These are phyloP conservation scores for Solanum dulcamara DNA, from an alignment of 257 asterid species.

Conservation along the genomic window DNA sequence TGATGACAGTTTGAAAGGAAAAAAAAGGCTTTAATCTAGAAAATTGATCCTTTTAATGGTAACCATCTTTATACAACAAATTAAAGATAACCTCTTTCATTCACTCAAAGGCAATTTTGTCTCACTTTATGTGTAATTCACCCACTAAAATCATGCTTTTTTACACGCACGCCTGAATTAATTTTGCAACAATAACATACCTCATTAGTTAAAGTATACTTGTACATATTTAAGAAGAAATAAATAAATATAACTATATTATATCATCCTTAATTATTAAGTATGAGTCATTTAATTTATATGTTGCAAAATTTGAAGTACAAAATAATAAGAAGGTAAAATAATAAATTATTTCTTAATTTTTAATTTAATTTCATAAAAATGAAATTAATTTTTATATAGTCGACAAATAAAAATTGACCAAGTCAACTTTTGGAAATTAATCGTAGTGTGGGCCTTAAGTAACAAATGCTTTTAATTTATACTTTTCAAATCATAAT, in stretches of 20 bases:
- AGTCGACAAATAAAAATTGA: too few species aligned
- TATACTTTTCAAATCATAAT: background rate
- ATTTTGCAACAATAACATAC: background rate
- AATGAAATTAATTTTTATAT: too few species aligned
- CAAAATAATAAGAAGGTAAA: background rate
- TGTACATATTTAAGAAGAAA: background rate
- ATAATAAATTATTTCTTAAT: background rate
- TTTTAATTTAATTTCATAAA: too few species aligned
- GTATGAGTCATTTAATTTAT: background rate
- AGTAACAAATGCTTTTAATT: background rate
- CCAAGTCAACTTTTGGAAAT: background rate
- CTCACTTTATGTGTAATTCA: background rate
- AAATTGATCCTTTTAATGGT: background rate
- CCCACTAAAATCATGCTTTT: background rate
- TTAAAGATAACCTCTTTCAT: background rate
- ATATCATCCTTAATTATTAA: too few species aligned
- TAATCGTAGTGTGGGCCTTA: background rate
- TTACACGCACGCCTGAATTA: background rate
- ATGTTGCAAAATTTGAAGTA: background rate
- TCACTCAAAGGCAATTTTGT: background rate
- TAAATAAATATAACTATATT: background rate
- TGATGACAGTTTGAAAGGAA: background rate
- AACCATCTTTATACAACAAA: background rate
- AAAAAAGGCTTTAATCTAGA: background rate
- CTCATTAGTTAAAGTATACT: fast-evolving